phyloP scores from a whole-genome alignment of 352 stramenopile species.

The Globisporangium okanoganense region DNA sequence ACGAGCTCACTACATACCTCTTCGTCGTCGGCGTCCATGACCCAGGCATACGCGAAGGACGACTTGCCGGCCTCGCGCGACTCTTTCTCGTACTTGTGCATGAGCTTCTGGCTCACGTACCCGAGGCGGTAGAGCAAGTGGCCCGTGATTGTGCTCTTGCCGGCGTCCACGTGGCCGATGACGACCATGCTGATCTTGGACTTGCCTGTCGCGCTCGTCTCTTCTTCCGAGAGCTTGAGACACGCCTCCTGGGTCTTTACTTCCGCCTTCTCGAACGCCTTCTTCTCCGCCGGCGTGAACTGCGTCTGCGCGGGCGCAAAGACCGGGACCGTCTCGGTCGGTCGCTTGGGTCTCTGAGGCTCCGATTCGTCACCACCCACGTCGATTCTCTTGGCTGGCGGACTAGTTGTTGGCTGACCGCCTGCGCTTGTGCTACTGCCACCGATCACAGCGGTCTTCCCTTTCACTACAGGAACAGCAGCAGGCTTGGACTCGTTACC shows the following conservation, averaged over 20 bases:
- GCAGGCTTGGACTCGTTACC: constrained; percentile 24
- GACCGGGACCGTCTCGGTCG: constrained; percentile 21
- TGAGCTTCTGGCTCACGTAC: constrained; percentile 82
- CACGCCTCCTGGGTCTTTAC: constrained; percentile 63
- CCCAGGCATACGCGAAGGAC: constrained; percentile 96
- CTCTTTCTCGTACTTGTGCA: constrained; percentile 93
- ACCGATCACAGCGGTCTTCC: constrained; percentile 49
- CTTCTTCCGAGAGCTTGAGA: constrained; percentile 33
- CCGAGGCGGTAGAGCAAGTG: constrained; percentile 92
- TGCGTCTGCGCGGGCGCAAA: constrained; percentile 39
- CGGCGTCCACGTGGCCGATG: constrained; percentile 96
- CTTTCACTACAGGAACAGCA: constrained; percentile 23
- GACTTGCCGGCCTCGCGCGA: constrained; percentile 90
- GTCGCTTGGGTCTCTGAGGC: constrained; percentile 21
- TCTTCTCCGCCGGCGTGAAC: constrained; percentile 56
- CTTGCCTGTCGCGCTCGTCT: constrained; percentile 49
- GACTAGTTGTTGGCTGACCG: background rate
- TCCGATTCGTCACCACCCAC: background rate
- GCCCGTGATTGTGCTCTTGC: constrained; percentile 97
- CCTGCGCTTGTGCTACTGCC: background rate
- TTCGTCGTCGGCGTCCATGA: constrained; percentile 89
- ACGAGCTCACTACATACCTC: constrained; percentile 24
- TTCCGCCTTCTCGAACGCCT: constrained; percentile 65
- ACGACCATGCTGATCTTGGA: constrained; percentile 93
- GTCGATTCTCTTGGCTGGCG: constrained; percentile 1